phyloP scores from a whole-genome alignment of 352 stramenopile genomes.

The Phytophthora pistaciae region DNA sequence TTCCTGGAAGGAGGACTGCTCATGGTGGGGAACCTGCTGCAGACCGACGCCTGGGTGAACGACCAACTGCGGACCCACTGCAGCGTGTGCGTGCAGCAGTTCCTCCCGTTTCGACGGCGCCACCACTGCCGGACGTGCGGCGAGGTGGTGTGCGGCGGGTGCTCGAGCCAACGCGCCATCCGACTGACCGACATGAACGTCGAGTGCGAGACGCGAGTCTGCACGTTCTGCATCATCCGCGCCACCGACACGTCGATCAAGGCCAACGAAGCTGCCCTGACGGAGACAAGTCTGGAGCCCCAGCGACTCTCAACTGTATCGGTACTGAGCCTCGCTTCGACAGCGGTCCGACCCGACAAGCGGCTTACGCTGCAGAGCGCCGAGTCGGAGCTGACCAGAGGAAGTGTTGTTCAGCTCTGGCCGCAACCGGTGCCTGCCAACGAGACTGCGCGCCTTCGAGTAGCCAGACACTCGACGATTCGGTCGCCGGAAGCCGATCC shows the following conservation, averaged over 20 bases:
- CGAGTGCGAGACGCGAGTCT: slow-evolving; percentile 78
- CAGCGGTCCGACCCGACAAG: slow-evolving; percentile 33
- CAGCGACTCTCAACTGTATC: slow-evolving; percentile 36
- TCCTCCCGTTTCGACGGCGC: slow-evolving; percentile 77
- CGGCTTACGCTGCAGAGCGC: slow-evolving; percentile 64
- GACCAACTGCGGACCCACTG: slow-evolving; percentile 80
- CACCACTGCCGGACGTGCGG: slow-evolving; percentile 86
- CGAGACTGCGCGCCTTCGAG: slow-evolving; percentile 55
- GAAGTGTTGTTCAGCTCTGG: slow-evolving; percentile 76
- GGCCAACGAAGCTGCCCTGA: slow-evolving; percentile 51
- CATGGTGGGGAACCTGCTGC: slow-evolving; percentile 74
- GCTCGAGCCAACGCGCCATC: slow-evolving; percentile 78
- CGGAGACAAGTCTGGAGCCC: slow-evolving; percentile 35
- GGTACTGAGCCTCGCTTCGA: slow-evolving; percentile 31
- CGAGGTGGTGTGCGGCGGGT: slow-evolving; percentile 76
- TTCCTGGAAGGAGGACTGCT: slow-evolving; percentile 79
- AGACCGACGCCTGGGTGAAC: slow-evolving; percentile 73
- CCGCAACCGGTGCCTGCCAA: slow-evolving; percentile 54
- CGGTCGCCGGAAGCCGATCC: slow-evolving; percentile 60
- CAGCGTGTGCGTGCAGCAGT: slow-evolving; percentile 86
- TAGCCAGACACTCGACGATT: slow-evolving; percentile 67
- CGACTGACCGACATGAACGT: slow-evolving; percentile 84
- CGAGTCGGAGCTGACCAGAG: slow-evolving; percentile 68
- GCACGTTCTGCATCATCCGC: slow-evolving; percentile 85
- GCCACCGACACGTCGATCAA: slow-evolving; percentile 78